phyloP scores from a whole-genome alignment of 2,329 filamentous ascomycete species.

The Huntiella decipiens region DNA sequence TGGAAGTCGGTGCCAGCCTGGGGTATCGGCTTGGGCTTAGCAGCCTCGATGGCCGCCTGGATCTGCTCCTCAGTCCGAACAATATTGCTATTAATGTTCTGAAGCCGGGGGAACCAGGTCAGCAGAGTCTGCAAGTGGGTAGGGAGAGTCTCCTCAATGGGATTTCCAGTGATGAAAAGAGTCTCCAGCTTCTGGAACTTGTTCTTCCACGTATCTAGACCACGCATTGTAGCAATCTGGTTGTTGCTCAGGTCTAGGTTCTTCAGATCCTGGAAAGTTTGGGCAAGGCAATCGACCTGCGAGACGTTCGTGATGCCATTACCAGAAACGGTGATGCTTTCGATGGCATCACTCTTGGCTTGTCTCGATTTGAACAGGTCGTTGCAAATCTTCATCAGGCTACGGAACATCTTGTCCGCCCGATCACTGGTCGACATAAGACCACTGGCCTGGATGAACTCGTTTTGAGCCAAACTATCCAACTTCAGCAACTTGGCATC shows the following conservation, averaged over 20 bases:
- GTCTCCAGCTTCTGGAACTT: slow-evolving; percentile 66
- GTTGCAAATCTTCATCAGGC: slow-evolving; percentile 73
- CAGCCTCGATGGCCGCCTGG: slow-evolving; percentile 30
- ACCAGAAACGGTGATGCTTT: slow-evolving; percentile 62
- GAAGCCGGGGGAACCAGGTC: slow-evolving; percentile 67
- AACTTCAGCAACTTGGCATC: slow-evolving; percentile 63
- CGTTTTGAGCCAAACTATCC: slow-evolving; percentile 55
- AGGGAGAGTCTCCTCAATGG: slow-evolving; percentile 41
- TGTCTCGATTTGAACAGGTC: slow-evolving; percentile 51
- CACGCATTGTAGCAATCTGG: slow-evolving; percentile 47
- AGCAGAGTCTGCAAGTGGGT: slow-evolving; percentile 50
- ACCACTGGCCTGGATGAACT: slow-evolving; percentile 51
- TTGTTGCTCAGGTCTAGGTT: slow-evolving; percentile 84
- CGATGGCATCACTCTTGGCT: slow-evolving; percentile 58
- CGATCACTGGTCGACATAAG: slow-evolving; percentile 55
- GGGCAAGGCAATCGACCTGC: slow-evolving; percentile 55
- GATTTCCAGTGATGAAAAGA: slow-evolving; percentile 60
- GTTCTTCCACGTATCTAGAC: slow-evolving; percentile 56
- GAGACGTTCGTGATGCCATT: slow-evolving; percentile 59
- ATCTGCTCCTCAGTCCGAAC: slow-evolving; percentile 57
- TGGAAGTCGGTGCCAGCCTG: slow-evolving; percentile 49
- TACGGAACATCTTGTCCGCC: slow-evolving; percentile 76
- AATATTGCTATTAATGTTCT: slow-evolving; percentile 54
- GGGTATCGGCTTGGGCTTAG: slow-evolving; percentile 39
- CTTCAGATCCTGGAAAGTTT: slow-evolving; percentile 66